These are phyloP conservation scores for Tetrapisispora taiwanensis DNA, from an alignment of 805 yeast genomes.

Conservation along the genomic window DNA sequence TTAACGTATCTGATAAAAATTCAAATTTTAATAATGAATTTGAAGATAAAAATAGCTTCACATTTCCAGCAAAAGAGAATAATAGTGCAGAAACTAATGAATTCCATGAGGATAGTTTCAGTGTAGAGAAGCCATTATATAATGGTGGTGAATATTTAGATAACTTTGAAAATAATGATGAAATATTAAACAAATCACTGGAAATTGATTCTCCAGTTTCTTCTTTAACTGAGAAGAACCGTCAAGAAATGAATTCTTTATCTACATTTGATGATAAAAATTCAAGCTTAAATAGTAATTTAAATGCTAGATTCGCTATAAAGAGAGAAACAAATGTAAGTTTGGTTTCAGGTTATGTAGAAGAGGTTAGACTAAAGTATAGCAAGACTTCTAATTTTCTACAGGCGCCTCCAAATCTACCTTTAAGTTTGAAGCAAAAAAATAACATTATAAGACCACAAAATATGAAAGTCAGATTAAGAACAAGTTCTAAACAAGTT, in stretches of 20 bases:
- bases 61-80: neutral
- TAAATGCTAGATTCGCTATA: neutral
- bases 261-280: neutral
- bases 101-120: neutral
- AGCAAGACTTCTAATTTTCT: conserved; percentile 26
- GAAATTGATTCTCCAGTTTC: neutral
- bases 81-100: neutral
- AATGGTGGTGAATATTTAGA: neutral
- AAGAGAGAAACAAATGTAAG: conserved; percentile 17
- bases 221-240: neutral
- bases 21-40: neutral
- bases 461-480: conserved; percentile 25
- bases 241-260: neutral
- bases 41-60: neutral
- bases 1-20: neutral
- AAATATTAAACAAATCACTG: neutral
- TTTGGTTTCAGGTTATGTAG: conserved; percentile 28
- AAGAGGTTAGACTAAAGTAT: conserved; percentile 25
- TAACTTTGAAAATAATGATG: neutral
- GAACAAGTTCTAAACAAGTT: conserved; percentile 29
- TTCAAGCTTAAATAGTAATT: neutral
- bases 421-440: conserved; percentile 24
- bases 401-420: conserved; percentile 29
- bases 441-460: conserved; percentile 26
- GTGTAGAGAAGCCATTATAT: neutral